phyloP scores from a whole-genome alignment of 257 asterid species.

The Ophiorrhiza pumila region DNA sequence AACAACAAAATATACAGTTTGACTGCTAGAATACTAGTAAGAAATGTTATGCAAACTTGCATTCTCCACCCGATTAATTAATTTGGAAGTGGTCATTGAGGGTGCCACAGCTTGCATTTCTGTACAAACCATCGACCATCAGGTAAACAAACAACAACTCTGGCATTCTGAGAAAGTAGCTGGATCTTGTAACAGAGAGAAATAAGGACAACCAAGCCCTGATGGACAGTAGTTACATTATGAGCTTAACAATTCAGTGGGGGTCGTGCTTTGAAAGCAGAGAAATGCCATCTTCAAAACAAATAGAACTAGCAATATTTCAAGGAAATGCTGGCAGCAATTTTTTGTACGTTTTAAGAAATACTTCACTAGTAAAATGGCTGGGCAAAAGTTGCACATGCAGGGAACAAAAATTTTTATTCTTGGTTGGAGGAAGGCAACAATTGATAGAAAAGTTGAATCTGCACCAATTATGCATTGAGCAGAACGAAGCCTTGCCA shows the following conservation, averaged over 20 bases:
- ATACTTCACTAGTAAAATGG: background rate
- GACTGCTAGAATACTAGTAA: background rate
- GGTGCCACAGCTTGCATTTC: background rate
- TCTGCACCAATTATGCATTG: background rate
- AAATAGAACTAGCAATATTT: background rate
- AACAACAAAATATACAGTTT: background rate
- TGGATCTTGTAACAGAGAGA: background rate
- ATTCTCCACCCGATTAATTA: background rate
- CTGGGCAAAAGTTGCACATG: background rate
- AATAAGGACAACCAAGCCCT: background rate
- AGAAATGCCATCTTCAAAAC: background rate
- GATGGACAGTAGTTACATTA: background rate
- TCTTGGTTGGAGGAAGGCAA: background rate
- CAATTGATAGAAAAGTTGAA: background rate
- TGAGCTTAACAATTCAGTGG: background rate
- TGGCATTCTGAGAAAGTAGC: background rate
- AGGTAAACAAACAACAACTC: background rate
- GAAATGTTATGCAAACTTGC: background rate
- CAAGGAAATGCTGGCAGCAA: background rate
- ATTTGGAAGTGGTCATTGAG: background rate
- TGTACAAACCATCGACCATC: background rate
- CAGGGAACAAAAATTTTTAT: background rate
- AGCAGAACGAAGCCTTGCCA: background rate
- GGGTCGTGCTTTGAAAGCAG: background rate
- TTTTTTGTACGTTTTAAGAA: background rate